Evolutionary conservation across 345 rosid genomes (phyloP).

Genomic region (Hibiscus syriacus): DNA sequence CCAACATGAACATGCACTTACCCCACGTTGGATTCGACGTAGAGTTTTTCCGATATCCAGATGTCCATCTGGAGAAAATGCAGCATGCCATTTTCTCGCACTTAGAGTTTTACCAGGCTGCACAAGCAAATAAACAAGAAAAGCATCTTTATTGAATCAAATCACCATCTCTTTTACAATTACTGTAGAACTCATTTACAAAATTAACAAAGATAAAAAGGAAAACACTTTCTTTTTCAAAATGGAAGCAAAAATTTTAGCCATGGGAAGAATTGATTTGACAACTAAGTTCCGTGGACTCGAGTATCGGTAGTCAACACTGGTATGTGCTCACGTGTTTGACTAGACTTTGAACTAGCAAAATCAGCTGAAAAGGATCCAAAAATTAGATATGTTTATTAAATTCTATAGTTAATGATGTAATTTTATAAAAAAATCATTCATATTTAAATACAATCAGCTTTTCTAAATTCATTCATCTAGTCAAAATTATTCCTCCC

Average conservation of each 20-base stretch:
- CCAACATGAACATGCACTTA: slow-evolving; percentile 22
- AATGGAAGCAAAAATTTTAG: background rate
- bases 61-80: slow-evolving; percentile 66
- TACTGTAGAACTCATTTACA: background rate
- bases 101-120: slow-evolving; percentile 97
- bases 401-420: background rate
- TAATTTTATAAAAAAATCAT: background rate
- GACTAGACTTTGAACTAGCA: background rate
- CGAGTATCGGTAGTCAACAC: background rate
- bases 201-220: background rate
- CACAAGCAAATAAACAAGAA: slow-evolving; percentile 12
- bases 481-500: too few species aligned
- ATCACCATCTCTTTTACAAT: background rate
- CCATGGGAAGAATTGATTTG: background rate
- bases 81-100: slow-evolving; percentile 90
- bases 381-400: background rate
- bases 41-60: slow-evolving; percentile 82
- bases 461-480: too few species aligned
- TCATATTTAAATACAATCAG: too few species aligned
- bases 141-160: background rate
- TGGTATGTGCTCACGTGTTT: background rate
- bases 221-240: background rate
- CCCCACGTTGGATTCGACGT: slow-evolving; percentile 79
- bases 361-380: background rate
- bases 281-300: background rate